Evolutionary conservation across 495 filamentous ascomycete species (phyloP), one percentile per base, ranked within the genome.

Genomic region (Annulohypoxylon bovei): DNA sequence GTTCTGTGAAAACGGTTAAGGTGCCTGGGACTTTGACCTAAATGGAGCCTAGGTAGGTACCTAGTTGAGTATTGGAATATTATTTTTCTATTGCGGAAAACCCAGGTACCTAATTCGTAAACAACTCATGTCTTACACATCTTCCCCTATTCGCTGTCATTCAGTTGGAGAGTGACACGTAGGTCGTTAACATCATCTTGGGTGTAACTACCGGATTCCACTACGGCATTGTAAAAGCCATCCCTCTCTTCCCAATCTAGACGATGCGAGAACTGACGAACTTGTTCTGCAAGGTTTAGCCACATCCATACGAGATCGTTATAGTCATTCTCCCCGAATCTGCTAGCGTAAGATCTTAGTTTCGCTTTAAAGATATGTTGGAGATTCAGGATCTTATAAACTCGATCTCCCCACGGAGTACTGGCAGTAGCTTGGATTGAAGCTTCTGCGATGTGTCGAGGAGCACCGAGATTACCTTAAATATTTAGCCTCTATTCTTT

Each of bases 301-400:
- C 28, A 54, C 50, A 54, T 54, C 50, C 50, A 54, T 54, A 33
- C n/a, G 2, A 54, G 16, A 22, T 54, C 50, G 2, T 54, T 32
- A 6, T 54, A 54, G n/a, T 54, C 50, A 22, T 54, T 54, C 6
- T 33, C 30, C 1, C 27, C 50, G 9, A 33, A 18, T 35, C 50
- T 35, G 2, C 27, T 54, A 22, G 28, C 30, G 30, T 54, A 54
- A 6, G 50, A 32, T 18, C 50, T 20, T 4, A 54, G 9, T 23
- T 54, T 54, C 16, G 50, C 50, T 35, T 54, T 54, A 4, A 54
- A 54, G 28, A 54, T 54, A 22, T 35, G 16, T 20, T 54, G 5
- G n/a, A 35, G 0, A 35, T 35, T 22, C n/a, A 54, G n/a, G 14
- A 54, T 54, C 9, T 54, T 54, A 28, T 54, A 54, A 35, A 18